A percentile compares a stretch with the other conserved stretches of the same genome.
These are phyloP conservation scores for Neurospora sp. DNA, from an alignment of 495 filamentous ascomycete species.

Conservation along the genomic window DNA sequence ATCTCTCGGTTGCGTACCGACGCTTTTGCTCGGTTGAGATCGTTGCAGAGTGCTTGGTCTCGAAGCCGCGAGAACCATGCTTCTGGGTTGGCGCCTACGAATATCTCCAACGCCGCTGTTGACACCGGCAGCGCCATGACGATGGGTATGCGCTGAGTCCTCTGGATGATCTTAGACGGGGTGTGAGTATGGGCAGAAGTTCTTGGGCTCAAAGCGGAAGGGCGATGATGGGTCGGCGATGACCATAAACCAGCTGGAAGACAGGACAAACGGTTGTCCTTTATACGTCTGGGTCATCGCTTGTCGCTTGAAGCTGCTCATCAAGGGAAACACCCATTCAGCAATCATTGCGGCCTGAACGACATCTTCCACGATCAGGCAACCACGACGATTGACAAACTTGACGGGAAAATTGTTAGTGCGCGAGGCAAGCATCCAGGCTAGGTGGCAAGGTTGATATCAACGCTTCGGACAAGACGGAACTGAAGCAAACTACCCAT, in stretches of 20 bases:
- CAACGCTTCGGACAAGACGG: not conserved
- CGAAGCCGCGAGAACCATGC: not conserved
- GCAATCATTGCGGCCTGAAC: not conserved
- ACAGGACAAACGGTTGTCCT: not conserved
- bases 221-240: not conserved
- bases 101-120: not conserved
- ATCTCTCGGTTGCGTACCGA: not conserved
- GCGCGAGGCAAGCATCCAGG: not conserved
- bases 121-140: not conserved
- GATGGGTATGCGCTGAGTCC: not conserved
- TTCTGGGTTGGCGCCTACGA: not conserved
- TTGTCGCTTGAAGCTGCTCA: not conserved
- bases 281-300: not conserved
- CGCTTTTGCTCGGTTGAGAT: not conserved
- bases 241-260: not conserved
- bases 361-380: not conserved
- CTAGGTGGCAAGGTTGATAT: not conserved
- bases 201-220: not conserved
- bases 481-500: not conserved
- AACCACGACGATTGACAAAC: not conserved
- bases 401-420: not conserved
- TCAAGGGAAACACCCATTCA: not conserved
- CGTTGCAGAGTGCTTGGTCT: not conserved
- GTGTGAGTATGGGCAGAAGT: not conserved
- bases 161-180: not conserved